Evolutionary conservation across 108 stramenopile species (phyloP).

Genomic region (Epipyxis sp.): DNA sequence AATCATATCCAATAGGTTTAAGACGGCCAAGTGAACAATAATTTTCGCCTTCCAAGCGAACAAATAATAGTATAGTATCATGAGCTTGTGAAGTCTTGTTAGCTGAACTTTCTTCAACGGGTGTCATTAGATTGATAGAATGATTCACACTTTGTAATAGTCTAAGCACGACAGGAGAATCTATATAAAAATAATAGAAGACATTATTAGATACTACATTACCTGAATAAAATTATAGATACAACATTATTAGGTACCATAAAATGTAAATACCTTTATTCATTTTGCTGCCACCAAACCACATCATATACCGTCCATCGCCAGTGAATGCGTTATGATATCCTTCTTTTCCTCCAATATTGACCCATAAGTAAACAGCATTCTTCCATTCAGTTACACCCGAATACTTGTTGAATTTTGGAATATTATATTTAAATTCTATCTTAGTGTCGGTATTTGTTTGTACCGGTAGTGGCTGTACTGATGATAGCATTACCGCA

Average conservation of each 20-base stretch:
- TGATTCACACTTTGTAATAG: too few relatives aligned
- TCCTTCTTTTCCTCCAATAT: background rate
- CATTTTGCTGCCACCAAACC: slow-evolving; percentile 1
- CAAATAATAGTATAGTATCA: background rate
- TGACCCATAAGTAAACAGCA: background rate
- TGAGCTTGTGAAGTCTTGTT: background rate
- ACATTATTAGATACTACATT: too few relatives aligned
- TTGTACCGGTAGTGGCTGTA: background rate
- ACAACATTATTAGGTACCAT: too few relatives aligned
- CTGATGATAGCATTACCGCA: background rate
- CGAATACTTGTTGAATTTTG: background rate
- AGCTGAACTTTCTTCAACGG: background rate
- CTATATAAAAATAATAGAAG: too few relatives aligned
- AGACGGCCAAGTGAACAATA: background rate
- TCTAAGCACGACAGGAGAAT: too few relatives aligned
- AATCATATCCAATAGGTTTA: background rate
- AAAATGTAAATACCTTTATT: too few relatives aligned
- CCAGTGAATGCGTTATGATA: background rate
- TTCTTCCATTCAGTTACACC: slow-evolving; percentile 1
- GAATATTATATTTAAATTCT: too few relatives aligned
- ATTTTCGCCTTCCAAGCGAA: background rate
- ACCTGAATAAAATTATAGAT: too few relatives aligned
- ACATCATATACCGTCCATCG: slow-evolving; percentile 5
- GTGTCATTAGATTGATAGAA: too few relatives aligned
- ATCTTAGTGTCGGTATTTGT: background rate